A percentile compares a stretch with the other conserved stretches of the same genome.
phyloP scores from a whole-genome alignment of 257 asterid species.

The Dorcoceras hygrometricum region DNA sequence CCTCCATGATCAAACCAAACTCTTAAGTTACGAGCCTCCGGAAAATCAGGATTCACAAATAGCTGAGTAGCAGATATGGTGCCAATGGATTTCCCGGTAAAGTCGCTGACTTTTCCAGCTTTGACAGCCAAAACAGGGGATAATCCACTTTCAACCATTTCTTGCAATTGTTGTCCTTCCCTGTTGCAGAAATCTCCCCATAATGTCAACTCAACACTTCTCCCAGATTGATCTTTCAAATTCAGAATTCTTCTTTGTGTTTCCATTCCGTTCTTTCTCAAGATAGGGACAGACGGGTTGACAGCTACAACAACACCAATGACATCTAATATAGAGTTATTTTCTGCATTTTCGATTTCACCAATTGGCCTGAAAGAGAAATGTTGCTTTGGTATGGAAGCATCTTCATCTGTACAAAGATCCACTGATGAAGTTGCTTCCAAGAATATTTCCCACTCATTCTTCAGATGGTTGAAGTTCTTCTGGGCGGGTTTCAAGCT shows the following conservation, averaged over 20 bases:
- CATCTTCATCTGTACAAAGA: constrained; percentile 79
- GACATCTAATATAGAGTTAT: constrained; percentile 72
- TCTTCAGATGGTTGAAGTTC: constrained; percentile 91
- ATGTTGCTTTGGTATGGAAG: constrained; percentile 79
- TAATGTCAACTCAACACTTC: constrained; percentile 75
- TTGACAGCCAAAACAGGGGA: constrained; percentile 82
- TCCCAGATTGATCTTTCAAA: constrained; percentile 79
- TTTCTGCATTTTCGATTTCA: constrained; percentile 76
- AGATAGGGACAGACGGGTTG: constrained; percentile 84
- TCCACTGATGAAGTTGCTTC: constrained; percentile 74
- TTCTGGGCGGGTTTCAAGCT: constrained; percentile 91
- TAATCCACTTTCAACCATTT: constrained; percentile 56
- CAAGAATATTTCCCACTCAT: constrained; percentile 88
- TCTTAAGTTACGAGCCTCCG: constrained; percentile 58
- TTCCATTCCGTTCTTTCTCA: constrained; percentile 98
- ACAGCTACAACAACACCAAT: constrained; percentile 74
- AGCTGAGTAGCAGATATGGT: constrained; percentile 85
- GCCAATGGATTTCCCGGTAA: constrained; percentile 85
- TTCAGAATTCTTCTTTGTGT: constrained; percentile 78
- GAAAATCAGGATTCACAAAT: constrained; percentile 71
- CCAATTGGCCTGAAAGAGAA: constrained; percentile 76
- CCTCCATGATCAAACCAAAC: constrained; percentile 83
- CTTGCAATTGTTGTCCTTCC: constrained; percentile 80
- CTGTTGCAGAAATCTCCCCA: constrained; percentile 97
- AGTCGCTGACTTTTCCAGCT: constrained; percentile 88